phyloP scores from a whole-genome alignment of 106 monocot genomes.

The Phalaenopsis equestris region DNA sequence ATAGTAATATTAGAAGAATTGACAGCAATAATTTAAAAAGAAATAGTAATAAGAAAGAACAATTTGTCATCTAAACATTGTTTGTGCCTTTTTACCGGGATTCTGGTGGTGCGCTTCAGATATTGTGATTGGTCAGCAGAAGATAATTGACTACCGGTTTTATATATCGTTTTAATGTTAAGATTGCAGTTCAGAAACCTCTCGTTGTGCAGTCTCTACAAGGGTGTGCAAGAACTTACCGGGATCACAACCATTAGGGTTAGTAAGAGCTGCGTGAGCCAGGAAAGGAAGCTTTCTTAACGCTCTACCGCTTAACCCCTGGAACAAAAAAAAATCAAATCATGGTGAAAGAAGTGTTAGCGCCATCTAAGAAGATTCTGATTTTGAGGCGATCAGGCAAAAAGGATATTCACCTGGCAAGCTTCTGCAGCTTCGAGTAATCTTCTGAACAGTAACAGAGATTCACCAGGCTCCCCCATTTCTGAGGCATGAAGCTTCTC shows the following conservation, averaged over 20 bases:
- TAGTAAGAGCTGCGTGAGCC: conserved; percentile 68
- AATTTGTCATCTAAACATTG: not conserved
- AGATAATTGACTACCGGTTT: not conserved
- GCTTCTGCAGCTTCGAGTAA: conserved; percentile 78
- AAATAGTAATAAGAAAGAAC: not conserved
- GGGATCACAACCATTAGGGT: conserved; percentile 49
- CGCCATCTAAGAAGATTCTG: not conserved
- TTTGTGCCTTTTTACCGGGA: not conserved
- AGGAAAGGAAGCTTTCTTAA: conserved; percentile 91
- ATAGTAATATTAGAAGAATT: not conserved
- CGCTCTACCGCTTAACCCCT: conserved; percentile 88
- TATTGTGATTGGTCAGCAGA: not conserved
- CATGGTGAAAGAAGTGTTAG: not conserved
- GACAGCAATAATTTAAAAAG: not conserved
- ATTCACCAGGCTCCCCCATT: conserved; percentile 10
- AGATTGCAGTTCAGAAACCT: conserved; percentile 49
- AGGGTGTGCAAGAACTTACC: conserved; percentile 44
- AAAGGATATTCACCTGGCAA: conserved; percentile 46
- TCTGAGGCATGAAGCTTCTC: conserved; percentile 42
- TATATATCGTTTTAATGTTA: conserved; percentile 9
- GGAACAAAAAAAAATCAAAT: not conserved
- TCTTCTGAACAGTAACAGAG: conserved; percentile 30
- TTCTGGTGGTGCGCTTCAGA: not conserved
- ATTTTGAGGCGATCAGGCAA: not conserved
- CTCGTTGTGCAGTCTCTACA: conserved; percentile 67